Percentiles rank a stretch among this genome's conserved stretches.
Evolutionary conservation across 1,284 basidiomycete genomes (phyloP).

Genomic region (Apiotrichum domesticum): DNA sequence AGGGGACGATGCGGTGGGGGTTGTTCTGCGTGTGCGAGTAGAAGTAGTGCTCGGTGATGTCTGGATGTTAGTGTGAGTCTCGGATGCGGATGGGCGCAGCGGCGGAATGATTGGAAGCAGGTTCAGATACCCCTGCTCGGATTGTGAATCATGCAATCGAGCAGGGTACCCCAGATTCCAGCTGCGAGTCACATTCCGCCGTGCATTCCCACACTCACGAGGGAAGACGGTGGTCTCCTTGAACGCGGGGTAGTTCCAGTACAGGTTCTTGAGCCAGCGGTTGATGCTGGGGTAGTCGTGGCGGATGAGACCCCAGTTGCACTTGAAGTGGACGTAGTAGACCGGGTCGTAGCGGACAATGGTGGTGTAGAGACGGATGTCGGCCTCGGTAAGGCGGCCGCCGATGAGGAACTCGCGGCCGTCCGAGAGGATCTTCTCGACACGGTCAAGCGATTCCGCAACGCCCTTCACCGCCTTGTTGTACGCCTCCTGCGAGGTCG

Average conservation of each 20-base stretch:
- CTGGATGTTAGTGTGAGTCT: constrained; percentile 39
- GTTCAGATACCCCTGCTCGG: too few species aligned
- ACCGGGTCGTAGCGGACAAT: constrained; percentile 79
- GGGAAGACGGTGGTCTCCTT: constrained; percentile 78
- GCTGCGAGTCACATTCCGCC: too few species aligned
- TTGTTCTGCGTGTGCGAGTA: constrained; percentile 56
- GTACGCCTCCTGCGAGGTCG: constrained; percentile 74
- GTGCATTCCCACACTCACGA: constrained; percentile 23
- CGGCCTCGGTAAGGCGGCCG: constrained; percentile 78
- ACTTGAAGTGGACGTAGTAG: constrained; percentile 90
- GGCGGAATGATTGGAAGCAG: neutral
- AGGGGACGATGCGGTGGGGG: constrained; percentile 64
- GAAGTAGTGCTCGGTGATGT: constrained; percentile 74
- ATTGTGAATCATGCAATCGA: neutral
- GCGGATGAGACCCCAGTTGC: constrained; percentile 66
- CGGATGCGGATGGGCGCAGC: neutral
- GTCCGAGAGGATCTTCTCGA: constrained; percentile 65
- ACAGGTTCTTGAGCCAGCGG: constrained; percentile 76
- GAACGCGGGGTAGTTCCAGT: constrained; percentile 88
- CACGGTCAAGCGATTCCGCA: constrained; percentile 70
- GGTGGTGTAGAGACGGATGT: constrained; percentile 82
- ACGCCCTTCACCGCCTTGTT: constrained; percentile 64
- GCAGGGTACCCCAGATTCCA: too few species aligned
- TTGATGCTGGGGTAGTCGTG: constrained; percentile 76
- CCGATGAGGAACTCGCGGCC: constrained; percentile 81